These are phyloP conservation scores for Myxozyma neglecta DNA, from an alignment of 805 yeast species.

Conservation along the genomic window DNA sequence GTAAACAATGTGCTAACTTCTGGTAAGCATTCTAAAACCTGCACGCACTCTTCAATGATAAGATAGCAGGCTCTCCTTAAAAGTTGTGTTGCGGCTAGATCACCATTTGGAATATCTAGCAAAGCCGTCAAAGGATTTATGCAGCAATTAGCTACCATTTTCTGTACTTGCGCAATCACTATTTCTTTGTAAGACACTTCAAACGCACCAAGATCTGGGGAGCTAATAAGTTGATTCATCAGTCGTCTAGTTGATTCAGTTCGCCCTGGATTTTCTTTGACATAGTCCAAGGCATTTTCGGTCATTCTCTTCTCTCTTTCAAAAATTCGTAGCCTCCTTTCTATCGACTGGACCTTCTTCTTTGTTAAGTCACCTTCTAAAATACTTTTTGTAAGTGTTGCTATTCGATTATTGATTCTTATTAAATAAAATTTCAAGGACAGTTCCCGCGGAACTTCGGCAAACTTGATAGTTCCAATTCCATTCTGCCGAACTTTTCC, in stretches of 20 bases:
- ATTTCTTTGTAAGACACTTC: constrained; percentile 46
- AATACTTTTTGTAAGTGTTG: background rate
- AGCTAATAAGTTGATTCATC: constrained; percentile 4
- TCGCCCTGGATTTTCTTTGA: background rate
- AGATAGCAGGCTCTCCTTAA: background rate
- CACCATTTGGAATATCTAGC: constrained; percentile 76
- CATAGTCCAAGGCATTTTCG: background rate
- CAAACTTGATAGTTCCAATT: constrained; percentile 58
- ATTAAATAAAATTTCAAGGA: background rate
- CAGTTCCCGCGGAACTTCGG: constrained; percentile 51
- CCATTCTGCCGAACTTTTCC: constrained; percentile 69
- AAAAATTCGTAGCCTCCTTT: background rate
- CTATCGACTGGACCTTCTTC: too few relatives aligned
- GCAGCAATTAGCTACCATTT: constrained; percentile 76
- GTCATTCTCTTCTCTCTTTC: background rate
- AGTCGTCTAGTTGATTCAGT: background rate
- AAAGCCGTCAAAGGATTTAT: constrained; percentile 82
- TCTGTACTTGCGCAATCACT: constrained; percentile 65
- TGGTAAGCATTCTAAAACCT: constrained; percentile 7
- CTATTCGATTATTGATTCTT: background rate
- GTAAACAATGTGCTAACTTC: constrained; percentile 12
- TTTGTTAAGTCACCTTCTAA: background rate
- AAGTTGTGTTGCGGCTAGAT: constrained; percentile 46
- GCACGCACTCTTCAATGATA: constrained; percentile 43
- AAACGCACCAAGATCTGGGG: constrained; percentile 25